Base-by-base conservation (phyloP, 768 basidiomycete species). In the Pisolithus tinctorius region DNA sequence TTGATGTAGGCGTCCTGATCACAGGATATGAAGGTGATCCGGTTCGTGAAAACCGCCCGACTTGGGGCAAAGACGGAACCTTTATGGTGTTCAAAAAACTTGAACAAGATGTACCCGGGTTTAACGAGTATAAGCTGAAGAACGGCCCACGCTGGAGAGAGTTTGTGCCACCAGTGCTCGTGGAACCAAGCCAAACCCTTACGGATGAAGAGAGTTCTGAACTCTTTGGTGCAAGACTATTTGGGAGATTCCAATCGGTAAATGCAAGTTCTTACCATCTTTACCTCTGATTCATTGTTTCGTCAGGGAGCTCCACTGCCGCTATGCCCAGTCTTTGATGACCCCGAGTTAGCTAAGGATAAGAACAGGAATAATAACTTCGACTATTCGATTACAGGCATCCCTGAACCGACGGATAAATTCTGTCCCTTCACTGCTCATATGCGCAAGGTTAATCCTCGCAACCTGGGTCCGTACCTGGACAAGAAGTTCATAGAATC, bases 241-340 rank as follows among this genome's bases (percentile, higher is more conserved):
- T 80, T 23, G 80, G 80, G 11, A 67, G 80, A 17, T 80, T 78
- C 78, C 78, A 77, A 71, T 77, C 75, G 45, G 76, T 77, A 74
- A 58, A 39, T 71, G 58, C 30, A 17, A 14, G 27, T 16, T 23
- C 41, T 6, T 17, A 48, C 10, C 26, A 8, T 2, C 36, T 30
- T 38, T 16, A 14, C 40, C 14, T 4, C 50, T 16, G 37, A 38
- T 30, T 45, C 4, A 29, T 11, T 30, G n/a, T 40, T 45, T 17
- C n/a, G 41, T 16, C 26, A 66, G 66, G 69, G 64, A 13, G 60
- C 78, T 10, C 79, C 79, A 4, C 65, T 80, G 48, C 75, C 76
- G 45, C 52, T 73, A 4, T 55, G 69, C 1, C 78, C 77, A 3
- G 69, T 71, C 60, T 55, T 67, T 29, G 77, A 79, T 50, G 72